Evolutionary conservation across 495 filamentous ascomycete genomes (phyloP).

Genomic region (Parmelia sp.): DNA sequence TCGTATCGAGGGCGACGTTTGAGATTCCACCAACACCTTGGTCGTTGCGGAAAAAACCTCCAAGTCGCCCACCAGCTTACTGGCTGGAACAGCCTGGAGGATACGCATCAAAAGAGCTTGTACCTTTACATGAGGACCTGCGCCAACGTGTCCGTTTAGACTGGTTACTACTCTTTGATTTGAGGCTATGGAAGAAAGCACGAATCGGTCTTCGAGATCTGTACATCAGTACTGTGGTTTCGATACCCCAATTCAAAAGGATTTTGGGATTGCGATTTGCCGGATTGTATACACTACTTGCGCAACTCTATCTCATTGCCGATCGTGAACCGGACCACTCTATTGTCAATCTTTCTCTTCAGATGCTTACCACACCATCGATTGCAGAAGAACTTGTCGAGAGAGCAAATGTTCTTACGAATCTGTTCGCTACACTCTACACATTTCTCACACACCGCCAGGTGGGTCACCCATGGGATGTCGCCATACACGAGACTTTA

Average conservation of each 20-base stretch:
- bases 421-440: constrained; percentile 90
- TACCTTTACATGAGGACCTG: constrained; percentile 74
- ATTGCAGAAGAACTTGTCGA: constrained; percentile 92
- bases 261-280: constrained; percentile 87
- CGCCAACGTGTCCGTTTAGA: constrained; percentile 84
- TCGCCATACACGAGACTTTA: constrained; percentile 73
- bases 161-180: constrained; percentile 93
- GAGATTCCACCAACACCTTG: constrained; percentile 52
- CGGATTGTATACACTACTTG: constrained; percentile 84
- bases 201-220: constrained; percentile 85
- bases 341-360: constrained; percentile 92
- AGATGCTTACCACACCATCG: constrained; percentile 93
- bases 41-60: constrained; percentile 24
- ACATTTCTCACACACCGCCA: constrained; percentile 94
- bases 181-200: constrained; percentile 93
- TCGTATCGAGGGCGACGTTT: constrained; percentile 48
- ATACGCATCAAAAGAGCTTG: constrained; percentile 42
- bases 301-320: constrained; percentile 91
- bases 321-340: constrained; percentile 97
- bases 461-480: constrained; percentile 85
- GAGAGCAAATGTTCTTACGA: constrained; percentile 93
- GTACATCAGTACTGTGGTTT: constrained; percentile 93
- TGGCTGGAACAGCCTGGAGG: constrained; percentile 77
- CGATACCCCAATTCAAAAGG: constrained; percentile 93
- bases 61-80: constrained; percentile 57